These are phyloP conservation scores for Pythium dissotocum DNA, from an alignment of 352 stramenopile genomes.

Conservation along the genomic window DNA sequence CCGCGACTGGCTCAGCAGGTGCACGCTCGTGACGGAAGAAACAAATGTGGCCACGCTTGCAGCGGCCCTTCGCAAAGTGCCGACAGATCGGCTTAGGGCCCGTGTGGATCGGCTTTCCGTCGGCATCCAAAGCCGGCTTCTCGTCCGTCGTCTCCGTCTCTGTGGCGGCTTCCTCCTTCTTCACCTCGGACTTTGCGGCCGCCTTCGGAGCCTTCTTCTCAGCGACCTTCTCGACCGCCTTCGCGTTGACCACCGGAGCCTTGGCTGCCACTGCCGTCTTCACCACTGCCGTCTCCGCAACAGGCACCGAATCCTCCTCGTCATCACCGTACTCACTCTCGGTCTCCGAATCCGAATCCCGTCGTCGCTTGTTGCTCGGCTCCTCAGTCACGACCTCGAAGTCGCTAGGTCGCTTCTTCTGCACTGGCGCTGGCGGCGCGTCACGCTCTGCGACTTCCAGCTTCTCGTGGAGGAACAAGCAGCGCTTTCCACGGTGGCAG, in stretches of 20 bases:
- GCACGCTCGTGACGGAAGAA: constrained; percentile 33
- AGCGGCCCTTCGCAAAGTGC: constrained; percentile 34
- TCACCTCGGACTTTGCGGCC: background rate
- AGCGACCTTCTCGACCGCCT: constrained; percentile 10
- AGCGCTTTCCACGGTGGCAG: constrained; percentile 74
- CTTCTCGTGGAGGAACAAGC: constrained; percentile 62
- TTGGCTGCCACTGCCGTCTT: too few species aligned
- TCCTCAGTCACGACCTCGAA: constrained; percentile 28
- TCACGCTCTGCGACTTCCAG: constrained; percentile 29
- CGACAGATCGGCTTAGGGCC: constrained; percentile 25
- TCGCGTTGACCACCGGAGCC: too few species aligned
- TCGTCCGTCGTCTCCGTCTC: constrained; percentile 28
- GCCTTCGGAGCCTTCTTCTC: constrained; percentile 7
- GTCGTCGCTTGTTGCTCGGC: constrained; percentile 19
- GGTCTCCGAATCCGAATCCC: constrained; percentile 6
- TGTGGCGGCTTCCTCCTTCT: constrained; percentile 21
- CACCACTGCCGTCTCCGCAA: background rate
- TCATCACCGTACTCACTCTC: constrained; percentile 16
- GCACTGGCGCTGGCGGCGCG: constrained; percentile 8
- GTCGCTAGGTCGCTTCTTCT: constrained; percentile 13
- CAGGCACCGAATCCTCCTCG: background rate
- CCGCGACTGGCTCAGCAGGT: constrained; percentile 20
- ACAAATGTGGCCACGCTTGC: constrained; percentile 39
- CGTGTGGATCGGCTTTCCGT: constrained; percentile 23
- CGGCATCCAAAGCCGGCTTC: background rate